Evolutionary conservation across 192 early-diverging fungal species (phyloP), one percentile per base, ranked within the genome.

Genomic region (Entomortierella lignicola): DNA sequence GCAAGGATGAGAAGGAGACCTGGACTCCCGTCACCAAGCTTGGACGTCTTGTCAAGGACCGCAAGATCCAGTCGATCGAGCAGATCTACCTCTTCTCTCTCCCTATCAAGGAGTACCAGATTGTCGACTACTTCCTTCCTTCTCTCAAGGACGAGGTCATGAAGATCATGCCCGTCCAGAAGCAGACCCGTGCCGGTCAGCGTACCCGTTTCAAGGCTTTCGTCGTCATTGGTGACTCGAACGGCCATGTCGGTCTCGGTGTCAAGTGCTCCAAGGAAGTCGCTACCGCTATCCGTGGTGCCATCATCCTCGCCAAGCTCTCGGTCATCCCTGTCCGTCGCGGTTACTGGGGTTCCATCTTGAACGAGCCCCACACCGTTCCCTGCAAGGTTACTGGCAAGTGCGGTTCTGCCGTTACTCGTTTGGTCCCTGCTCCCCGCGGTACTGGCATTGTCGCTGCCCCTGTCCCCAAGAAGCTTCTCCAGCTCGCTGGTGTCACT

Each of bases 201-300:
- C 94, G 97, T 82, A 99, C 97, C 80, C 94, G 97, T 84, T 99
- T 99, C 92, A 99, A 99, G 95, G 97, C 97, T 77, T 99, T 97
- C 82, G 97, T 99, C 71, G 94, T 97, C 88, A 95, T 99, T 81
- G 97, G 97, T 87, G 97, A 99, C 90, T 86, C 82, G 63, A 88
- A 97, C 85, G 97, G 97, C 66, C 97, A 99, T 90, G 95, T 97
- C 81, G 97, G 97, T 92, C 91, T 99, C 55, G 97, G 97, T 85
- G 97, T 99, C 88, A 99, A 99, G 93, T 99, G 97, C 92, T 96
- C 97, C 85, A 99, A 97, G 94, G 97, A 99, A 88, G 97, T 99
- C 53, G 97, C 97, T 85, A 95, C 94, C 62, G 94, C 97, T 65
- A 99, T 99, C 83, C 95, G 95, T 81, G 97, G 97, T 85, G 97